phyloP scores from a whole-genome alignment of 495 filamentous ascomycete genomes.

The Aspergillus campestris region DNA sequence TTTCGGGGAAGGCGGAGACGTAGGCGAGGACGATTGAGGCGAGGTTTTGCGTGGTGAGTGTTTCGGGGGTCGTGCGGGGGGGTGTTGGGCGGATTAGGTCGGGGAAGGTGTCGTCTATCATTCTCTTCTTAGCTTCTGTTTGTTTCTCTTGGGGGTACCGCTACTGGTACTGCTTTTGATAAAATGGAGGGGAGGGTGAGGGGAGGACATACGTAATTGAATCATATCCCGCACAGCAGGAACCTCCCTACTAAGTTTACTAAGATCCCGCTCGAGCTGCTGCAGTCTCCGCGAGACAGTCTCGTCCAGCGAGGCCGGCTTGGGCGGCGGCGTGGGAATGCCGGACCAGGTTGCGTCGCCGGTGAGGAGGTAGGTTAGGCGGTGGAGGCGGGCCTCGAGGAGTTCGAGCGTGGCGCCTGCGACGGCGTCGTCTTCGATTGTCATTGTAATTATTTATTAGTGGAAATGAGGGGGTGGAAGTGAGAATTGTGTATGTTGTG shows the following conservation, averaged over 20 bases:
- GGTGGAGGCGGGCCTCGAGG: constrained; percentile 65
- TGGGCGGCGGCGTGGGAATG: constrained; percentile 30
- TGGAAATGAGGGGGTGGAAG: neutral
- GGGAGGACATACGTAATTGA: constrained; percentile 31
- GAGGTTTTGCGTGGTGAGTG: constrained; percentile 34
- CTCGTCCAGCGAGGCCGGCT: constrained; percentile 30
- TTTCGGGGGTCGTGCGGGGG: constrained; percentile 30
- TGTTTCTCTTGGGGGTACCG: neutral
- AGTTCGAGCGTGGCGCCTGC: constrained; percentile 57
- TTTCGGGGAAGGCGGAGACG: constrained; percentile 64
- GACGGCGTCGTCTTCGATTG: constrained; percentile 29
- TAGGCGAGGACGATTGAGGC: constrained; percentile 66
- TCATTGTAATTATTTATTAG: constrained; percentile 15
- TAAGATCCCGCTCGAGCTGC: constrained; percentile 53
- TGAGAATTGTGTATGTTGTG: neutral
- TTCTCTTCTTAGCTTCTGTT: constrained; percentile 11
- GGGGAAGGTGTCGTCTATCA: constrained; percentile 46
- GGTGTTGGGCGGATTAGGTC: constrained; percentile 46
- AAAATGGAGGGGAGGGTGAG: neutral
- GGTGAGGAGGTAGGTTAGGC: constrained; percentile 66
- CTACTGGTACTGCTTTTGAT: neutral
- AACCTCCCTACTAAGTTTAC: constrained; percentile 37
- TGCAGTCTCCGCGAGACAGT: constrained; percentile 48
- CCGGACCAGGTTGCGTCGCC: constrained; percentile 44
- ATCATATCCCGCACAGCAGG: constrained; percentile 45